A percentile compares a stretch with the other conserved stretches of the same genome.
Evolutionary conservation across 371 early-diverging fungal genomes (phyloP).

Genomic region (Blyttiomyces sp.): DNA sequence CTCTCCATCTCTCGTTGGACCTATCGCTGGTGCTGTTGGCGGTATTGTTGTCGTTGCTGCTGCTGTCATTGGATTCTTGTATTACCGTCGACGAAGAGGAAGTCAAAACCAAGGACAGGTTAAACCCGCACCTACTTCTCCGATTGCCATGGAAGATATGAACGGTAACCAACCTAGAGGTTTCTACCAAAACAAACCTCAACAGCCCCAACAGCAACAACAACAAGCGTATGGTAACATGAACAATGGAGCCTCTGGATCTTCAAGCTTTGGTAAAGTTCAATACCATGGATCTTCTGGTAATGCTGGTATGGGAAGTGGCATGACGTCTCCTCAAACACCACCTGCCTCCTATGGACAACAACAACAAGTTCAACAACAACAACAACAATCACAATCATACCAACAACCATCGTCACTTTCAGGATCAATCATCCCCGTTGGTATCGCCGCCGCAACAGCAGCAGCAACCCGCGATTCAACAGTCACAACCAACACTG

Average conservation of each 20-base stretch:
- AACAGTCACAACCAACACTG: neutral
- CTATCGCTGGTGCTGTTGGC: neutral
- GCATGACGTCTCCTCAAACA: no score
- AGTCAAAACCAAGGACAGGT: neutral
- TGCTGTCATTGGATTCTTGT: neutral
- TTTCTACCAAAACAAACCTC: neutral
- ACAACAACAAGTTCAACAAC: neutral
- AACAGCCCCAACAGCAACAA: neutral
- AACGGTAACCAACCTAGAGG: neutral
- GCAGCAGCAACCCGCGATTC: neutral
- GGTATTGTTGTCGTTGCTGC: neutral
- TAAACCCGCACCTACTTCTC: neutral
- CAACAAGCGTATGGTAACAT: no score
- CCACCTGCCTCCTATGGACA: neutral
- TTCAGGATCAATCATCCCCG: neutral
- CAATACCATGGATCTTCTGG: no score
- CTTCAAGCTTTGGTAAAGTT: no score
- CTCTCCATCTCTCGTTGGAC: neutral
- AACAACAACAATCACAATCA: neutral
- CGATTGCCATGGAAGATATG: neutral
- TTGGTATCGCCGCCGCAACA: neutral
- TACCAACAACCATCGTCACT: neutral
- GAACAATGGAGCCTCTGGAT: no score
- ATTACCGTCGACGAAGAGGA: neutral
- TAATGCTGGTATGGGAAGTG: no score